Evolutionary conservation across 257 asterid species (phyloP), one percentile per base, ranked within the genome.

Genomic region (Penstemon davidsonii): DNA sequence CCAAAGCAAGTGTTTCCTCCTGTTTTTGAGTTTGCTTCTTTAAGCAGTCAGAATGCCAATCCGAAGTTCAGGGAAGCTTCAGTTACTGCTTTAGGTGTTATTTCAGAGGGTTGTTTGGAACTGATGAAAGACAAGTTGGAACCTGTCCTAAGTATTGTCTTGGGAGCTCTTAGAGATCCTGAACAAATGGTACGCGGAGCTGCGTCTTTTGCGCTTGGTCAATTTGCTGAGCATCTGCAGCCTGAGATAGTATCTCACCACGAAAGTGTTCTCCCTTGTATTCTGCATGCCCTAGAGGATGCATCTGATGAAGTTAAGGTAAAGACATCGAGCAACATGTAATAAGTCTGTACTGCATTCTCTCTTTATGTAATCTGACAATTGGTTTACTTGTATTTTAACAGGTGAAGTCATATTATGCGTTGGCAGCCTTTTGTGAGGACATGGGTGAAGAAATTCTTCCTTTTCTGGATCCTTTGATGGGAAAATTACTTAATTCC

Each of bases 171-270:
- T 52, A 83, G 96, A 76, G 99, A 94, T 82, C 96, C 99, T 56
- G 99, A 94, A 73, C 96, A 91, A 79, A 88, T 94, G 95, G 97
- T 94, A 42, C 89, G 99, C n/a, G 97, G 99, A 52, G 96, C 97
- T 71, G 97, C 99, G 7, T 86, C 97, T 33, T 94, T 94, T 80
- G 96, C 99, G 18, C 76, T 91, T 66, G 97, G 97, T 66, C 99
- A 94, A 67, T 94, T 88, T 74, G 95, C 97, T 43, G 99, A 91
- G 81, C 87, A 94, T 80, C 84, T 94, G 76, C 99, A 91, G 78
- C 99, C 99, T 47, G 99, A 94, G 76, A 88, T 94, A 71, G 79
- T 87, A 55, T 87, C 97, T 56, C 97, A 91, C 82, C 93, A 94
- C 75, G 85, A 79, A 80, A 82, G 79, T 77, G 91, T 94, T 78